phyloP scores from a whole-genome alignment of 2,329 filamentous ascomycete species.

The Rachicladosporium sp. region DNA sequence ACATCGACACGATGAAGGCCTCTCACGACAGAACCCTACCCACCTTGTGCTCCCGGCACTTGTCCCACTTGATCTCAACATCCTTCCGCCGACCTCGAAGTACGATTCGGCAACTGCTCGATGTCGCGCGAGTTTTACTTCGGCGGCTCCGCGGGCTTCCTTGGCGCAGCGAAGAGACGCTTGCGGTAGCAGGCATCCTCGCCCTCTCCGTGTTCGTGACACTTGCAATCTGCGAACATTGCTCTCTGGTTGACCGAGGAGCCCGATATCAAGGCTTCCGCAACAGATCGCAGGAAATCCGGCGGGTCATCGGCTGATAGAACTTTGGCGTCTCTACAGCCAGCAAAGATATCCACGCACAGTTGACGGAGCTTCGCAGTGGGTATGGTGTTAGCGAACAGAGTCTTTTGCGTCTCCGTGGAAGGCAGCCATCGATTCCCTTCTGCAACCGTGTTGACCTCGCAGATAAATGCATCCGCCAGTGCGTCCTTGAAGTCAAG shows the following conservation, averaged over 20 bases:
- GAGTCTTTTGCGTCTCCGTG: too few relatives aligned
- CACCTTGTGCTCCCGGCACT: too few relatives aligned
- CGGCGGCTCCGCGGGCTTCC: too few relatives aligned
- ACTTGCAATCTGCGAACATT: neutral
- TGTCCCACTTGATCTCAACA: too few relatives aligned
- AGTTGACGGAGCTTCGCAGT: slow-evolving; percentile 1
- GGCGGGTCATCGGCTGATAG: neutral
- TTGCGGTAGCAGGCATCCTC: too few relatives aligned
- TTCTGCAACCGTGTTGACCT: neutral
- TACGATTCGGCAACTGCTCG: too few relatives aligned
- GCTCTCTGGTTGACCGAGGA: neutral
- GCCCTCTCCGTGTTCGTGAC: slow-evolving; percentile 1
- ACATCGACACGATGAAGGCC: too few relatives aligned
- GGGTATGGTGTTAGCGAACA: neutral
- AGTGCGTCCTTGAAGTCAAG: slow-evolving; percentile 11
- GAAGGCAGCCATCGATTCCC: neutral
- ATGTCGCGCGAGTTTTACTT: too few relatives aligned
- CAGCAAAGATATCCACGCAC: neutral
- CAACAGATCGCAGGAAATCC: neutral
- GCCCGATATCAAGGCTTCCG: neutral
- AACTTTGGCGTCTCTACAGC: neutral
- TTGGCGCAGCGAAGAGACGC: too few relatives aligned
- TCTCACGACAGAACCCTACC: too few relatives aligned
- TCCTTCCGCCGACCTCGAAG: too few relatives aligned
- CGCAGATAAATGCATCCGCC: slow-evolving; percentile 2